These are phyloP conservation scores for Fusarium pseudoanthophilum DNA, from an alignment of 2,329 filamentous ascomycete genomes.

Conservation along the genomic window DNA sequence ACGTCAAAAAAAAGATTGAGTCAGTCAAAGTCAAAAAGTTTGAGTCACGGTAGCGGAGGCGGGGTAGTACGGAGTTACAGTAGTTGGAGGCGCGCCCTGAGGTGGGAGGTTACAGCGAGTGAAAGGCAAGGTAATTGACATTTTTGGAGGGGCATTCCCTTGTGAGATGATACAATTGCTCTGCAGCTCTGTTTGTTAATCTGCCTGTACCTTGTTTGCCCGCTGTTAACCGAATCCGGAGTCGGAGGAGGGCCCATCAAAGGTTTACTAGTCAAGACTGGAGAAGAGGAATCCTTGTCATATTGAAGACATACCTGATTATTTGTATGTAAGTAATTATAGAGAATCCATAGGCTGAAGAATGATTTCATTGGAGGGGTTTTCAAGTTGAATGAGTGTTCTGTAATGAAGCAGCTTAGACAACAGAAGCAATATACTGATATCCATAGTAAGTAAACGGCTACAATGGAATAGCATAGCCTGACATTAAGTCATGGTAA, in stretches of 20 bases:
- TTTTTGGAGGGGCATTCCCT: conserved; percentile 24
- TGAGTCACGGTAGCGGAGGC: conserved; percentile 26
- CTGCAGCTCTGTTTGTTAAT: neutral
- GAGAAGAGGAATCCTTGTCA: conserved; percentile 10
- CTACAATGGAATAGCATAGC: too few species aligned
- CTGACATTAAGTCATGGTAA: neutral
- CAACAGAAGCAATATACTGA: neutral
- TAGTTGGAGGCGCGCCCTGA: conserved; percentile 8
- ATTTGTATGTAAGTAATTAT: neutral
- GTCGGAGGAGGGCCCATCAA: conserved; percentile 16
- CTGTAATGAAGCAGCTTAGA: neutral
- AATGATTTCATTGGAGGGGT: neutral
- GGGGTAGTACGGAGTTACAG: conserved; percentile 12
- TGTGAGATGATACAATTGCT: neutral
- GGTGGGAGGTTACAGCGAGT: neutral
- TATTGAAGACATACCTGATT: neutral
- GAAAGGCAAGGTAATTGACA: neutral
- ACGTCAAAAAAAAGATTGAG: conserved; percentile 16
- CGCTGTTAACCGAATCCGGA: conserved; percentile 22
- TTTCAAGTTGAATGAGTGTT: neutral
- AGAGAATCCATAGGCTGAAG: neutral
- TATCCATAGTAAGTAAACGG: neutral
- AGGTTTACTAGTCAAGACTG: neutral
- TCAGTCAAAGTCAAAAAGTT: conserved; percentile 24
- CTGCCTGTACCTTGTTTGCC: conserved; percentile 4